Conservation (phyloP, 1,284 basidiomycete species). For the Irpex sp. region DNA sequence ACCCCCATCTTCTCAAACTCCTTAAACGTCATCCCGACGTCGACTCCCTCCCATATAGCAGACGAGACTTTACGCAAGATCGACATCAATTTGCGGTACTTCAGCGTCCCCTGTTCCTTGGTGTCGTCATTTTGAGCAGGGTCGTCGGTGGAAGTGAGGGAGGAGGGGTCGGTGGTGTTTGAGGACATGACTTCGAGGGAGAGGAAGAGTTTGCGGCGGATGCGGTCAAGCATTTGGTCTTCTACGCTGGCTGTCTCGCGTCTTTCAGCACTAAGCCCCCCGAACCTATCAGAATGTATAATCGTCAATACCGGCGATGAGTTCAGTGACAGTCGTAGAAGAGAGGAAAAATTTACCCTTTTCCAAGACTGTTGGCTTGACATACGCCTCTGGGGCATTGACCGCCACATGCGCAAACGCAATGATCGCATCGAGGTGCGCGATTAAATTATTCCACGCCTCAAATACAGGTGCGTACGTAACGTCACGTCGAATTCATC, state of each 20-base stretch:
- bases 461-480: conserved; percentile 92
- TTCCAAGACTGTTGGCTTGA: conserved; percentile 73
- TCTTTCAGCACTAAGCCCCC: neutral
- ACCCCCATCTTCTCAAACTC: conserved; percentile 39
- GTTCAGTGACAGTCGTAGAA: neutral
- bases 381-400: conserved; percentile 83
- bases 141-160: neutral
- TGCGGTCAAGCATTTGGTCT: conserved; percentile 60
- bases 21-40: conserved; percentile 31
- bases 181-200: conserved; percentile 53
- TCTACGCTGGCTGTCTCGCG: too few relatives aligned
- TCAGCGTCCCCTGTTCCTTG: conserved; percentile 19
- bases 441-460: conserved; percentile 81
- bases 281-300: neutral
- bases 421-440: conserved; percentile 88
- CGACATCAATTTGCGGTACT: conserved; percentile 43
- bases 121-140: conserved; percentile 14
- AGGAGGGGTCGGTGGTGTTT: conserved; percentile 19
- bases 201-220: conserved; percentile 58
- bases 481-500: too few relatives aligned
- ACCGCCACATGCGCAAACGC: conserved; percentile 90
- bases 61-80: conserved; percentile 53
- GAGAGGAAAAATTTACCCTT: conserved; percentile 44
- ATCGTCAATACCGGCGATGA: too few relatives aligned
- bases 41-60: conserved; percentile 35